Conservation (phyloP, 345 rosid species). For the Psidium friedrichsthalianum region DNA sequence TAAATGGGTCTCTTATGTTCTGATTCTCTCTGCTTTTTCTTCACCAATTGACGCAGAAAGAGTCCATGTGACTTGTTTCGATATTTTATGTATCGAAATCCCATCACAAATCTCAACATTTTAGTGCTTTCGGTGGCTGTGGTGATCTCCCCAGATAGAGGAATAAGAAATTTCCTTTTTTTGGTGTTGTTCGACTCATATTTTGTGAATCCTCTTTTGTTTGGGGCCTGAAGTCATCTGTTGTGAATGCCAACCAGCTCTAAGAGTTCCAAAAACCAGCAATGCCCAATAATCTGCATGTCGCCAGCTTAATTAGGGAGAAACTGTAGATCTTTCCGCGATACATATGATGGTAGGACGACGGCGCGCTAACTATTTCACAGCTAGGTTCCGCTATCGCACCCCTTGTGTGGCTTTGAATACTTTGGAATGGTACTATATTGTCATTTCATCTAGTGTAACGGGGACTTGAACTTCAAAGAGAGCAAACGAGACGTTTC, state of each 20-base stretch:
- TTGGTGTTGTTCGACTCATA: background rate
- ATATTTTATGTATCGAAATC: background rate
- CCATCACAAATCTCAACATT: background rate
- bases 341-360: background rate
- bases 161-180: background rate
- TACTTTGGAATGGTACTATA: background rate
- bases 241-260: background rate
- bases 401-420: background rate
- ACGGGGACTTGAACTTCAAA: background rate
- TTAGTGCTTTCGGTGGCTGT: background rate
- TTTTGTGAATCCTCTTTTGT: background rate
- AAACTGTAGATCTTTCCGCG: background rate
- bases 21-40: slow-evolving; percentile 6
- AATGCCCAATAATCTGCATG: background rate
- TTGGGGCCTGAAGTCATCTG: background rate
- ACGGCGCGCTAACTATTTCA: background rate
- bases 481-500: background rate
- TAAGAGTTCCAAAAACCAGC: background rate
- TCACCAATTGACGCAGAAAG: background rate
- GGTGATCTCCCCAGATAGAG: background rate
- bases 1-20: background rate
- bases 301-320: background rate
- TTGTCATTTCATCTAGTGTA: background rate
- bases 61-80: background rate
- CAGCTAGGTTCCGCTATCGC: background rate